These are phyloP conservation scores for Colletotrichum sp. DNA, from an alignment of 2,329 filamentous ascomycete genomes.

Conservation along the genomic window DNA sequence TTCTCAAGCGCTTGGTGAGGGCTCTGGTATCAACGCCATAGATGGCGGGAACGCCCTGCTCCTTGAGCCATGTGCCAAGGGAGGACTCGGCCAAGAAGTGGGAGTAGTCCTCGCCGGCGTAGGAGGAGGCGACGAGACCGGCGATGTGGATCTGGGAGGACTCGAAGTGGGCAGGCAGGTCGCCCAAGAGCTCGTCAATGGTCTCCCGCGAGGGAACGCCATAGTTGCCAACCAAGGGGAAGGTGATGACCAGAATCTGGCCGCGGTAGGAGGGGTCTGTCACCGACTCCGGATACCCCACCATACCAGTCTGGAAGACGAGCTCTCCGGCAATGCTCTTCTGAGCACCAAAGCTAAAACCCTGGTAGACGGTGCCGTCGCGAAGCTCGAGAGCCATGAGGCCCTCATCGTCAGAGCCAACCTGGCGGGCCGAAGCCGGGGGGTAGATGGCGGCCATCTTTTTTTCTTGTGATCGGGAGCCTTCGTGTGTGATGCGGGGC, in stretches of 20 bases:
- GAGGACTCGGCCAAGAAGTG: slow-evolving; percentile 93
- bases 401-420: slow-evolving; percentile 58
- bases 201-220: slow-evolving; percentile 89
- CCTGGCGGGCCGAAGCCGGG: slow-evolving; percentile 67
- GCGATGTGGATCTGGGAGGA: slow-evolving; percentile 92
- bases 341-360: slow-evolving; percentile 93
- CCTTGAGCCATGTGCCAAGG: slow-evolving; percentile 93
- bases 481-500: slow-evolving; percentile 10
- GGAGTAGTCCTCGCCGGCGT: slow-evolving; percentile 93
- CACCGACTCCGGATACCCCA: slow-evolving; percentile 94
- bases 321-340: slow-evolving; percentile 96
- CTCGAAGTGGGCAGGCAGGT: slow-evolving; percentile 93
- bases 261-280: slow-evolving; percentile 88
- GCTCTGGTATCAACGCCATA: slow-evolving; percentile 94
- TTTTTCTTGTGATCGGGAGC: not conserved
- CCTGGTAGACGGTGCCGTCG: slow-evolving; percentile 90
- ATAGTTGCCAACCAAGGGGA: slow-evolving; percentile 96
- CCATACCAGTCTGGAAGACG: slow-evolving; percentile 99
- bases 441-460: slow-evolving; percentile 44
- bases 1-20: slow-evolving; percentile 90
- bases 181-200: slow-evolving; percentile 82
- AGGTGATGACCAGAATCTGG: slow-evolving; percentile 96
- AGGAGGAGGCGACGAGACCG: slow-evolving; percentile 87
- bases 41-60: slow-evolving; percentile 92
- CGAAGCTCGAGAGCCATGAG: slow-evolving; percentile 89